These are phyloP conservation scores for Boletus insuetus DNA, from an alignment of 768 basidiomycete species.

Conservation along the genomic window DNA sequence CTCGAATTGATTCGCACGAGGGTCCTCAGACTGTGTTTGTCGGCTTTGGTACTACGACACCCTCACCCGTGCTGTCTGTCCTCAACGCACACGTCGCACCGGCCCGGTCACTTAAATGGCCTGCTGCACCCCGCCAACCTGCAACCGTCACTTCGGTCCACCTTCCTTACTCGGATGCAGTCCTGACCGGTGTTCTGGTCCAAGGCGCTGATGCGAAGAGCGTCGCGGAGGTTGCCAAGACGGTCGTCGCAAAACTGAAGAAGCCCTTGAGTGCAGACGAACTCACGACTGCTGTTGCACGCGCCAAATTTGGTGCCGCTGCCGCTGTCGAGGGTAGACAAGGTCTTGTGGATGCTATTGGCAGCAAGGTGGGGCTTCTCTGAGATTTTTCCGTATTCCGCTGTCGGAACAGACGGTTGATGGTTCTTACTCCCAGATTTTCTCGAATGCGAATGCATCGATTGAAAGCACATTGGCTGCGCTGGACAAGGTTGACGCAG, in stretches of 20 bases:
- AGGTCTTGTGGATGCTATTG: conserved; percentile 59
- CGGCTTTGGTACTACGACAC: conserved; percentile 75
- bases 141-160: conserved; percentile 71
- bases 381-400: too few relatives aligned
- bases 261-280: conserved; percentile 60
- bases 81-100: conserved; percentile 82
- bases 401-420: too few relatives aligned
- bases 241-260: conserved; percentile 66
- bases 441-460: conserved; percentile 53
- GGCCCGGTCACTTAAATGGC: conserved; percentile 82
- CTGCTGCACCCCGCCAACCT: conserved; percentile 52
- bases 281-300: conserved; percentile 77
- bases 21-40: conserved; percentile 78
- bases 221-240: conserved; percentile 68
- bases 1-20: conserved; percentile 60
- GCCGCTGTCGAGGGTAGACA: conserved; percentile 64
- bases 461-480: conserved; percentile 60
- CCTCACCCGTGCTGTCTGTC: conserved; percentile 71
- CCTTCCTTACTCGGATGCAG: conserved; percentile 89
- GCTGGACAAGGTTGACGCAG: conserved; percentile 65
- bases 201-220: conserved; percentile 61
- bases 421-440: conserved; percentile 37
- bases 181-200: conserved; percentile 80
- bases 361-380: conserved; percentile 32
- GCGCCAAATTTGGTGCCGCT: conserved; percentile 86